Conservation (phyloP, 179 eudicot species). For the Sideroxylon spinosum region DNA sequence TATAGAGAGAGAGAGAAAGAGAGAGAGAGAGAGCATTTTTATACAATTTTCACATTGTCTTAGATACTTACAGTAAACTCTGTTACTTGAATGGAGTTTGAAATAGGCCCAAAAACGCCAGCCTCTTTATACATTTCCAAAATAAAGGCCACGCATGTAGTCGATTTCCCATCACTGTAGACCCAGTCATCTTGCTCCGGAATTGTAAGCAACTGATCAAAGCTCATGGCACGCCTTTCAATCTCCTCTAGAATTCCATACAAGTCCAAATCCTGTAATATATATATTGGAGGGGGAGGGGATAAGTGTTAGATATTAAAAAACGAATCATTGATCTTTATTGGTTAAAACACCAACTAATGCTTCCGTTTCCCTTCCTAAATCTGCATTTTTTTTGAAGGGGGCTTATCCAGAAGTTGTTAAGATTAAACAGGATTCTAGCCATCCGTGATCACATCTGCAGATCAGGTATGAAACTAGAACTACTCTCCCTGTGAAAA, state of each 20-base stretch:
- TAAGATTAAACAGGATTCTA: no score
- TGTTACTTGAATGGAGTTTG: constrained; percentile 88
- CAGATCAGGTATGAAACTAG: no score
- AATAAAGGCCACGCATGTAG: constrained; percentile 95
- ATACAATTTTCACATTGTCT: neutral
- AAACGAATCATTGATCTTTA: neutral
- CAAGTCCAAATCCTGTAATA: constrained; percentile 66
- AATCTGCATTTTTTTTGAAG: no score
- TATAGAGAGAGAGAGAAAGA: neutral
- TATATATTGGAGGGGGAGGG: no score
- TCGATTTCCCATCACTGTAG: constrained; percentile 97
- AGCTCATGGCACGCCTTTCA: constrained; percentile 66
- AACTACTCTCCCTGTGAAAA: no score
- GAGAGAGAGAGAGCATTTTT: neutral
- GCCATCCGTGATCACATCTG: no score
- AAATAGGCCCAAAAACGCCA: constrained; percentile 70
- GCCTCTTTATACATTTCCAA: constrained; percentile 96
- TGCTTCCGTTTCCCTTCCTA: neutral
- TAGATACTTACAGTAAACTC: constrained; percentile 77
- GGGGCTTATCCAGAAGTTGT: no score
- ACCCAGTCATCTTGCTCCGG: constrained; percentile 98
- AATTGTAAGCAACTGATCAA: constrained; percentile 81
- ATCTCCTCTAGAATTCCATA: constrained; percentile 71
- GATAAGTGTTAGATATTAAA: neutral
- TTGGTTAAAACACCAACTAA: neutral